Percentiles rank a stretch among this genome's conserved stretches.
These are phyloP conservation scores for Trichosphaerium sp. DNA, from an alignment of 78 protist species.

Conservation along the genomic window DNA sequence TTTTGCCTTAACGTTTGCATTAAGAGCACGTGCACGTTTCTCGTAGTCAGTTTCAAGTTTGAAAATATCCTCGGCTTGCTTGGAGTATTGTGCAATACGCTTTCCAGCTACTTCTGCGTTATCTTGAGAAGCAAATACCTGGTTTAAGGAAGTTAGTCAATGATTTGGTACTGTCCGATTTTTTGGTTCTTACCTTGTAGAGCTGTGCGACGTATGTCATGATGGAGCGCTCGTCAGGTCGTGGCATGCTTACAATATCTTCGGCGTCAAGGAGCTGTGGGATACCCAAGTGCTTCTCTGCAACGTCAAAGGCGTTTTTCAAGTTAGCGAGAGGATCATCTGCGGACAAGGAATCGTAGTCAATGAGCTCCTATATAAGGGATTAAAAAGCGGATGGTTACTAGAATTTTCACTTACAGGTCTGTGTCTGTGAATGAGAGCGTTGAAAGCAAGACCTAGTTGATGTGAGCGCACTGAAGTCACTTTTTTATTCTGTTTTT, in stretches of 20 bases:
- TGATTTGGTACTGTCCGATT: too few relatives aligned
- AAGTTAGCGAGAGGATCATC: constrained; percentile 42
- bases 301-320: constrained; percentile 59
- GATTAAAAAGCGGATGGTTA: neutral
- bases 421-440: constrained; percentile 48
- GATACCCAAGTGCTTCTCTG: constrained; percentile 63
- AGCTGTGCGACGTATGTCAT: constrained; percentile 55
- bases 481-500: too few relatives aligned
- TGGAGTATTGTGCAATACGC: too few relatives aligned
- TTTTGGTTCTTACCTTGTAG: constrained; percentile 4
- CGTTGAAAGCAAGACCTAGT: constrained; percentile 64
- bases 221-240: constrained; percentile 71
- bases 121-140: constrained; percentile 41
- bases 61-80: too few relatives aligned
- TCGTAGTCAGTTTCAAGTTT: too few relatives aligned
- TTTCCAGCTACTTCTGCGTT: constrained; percentile 48
- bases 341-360: constrained; percentile 29
- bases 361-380: constrained; percentile 30
- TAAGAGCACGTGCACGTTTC: neutral
- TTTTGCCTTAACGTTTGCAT: neutral
- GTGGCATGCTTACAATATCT: constrained; percentile 46
- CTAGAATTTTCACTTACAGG: too few relatives aligned
- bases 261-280: constrained; percentile 62
- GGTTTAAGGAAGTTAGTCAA: too few relatives aligned
- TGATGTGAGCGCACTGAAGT: too few relatives aligned